A percentile compares a stretch with the other conserved stretches of the same genome.
phyloP scores from a whole-genome alignment of 1,284 basidiomycete species.

The Irpex sp. region DNA sequence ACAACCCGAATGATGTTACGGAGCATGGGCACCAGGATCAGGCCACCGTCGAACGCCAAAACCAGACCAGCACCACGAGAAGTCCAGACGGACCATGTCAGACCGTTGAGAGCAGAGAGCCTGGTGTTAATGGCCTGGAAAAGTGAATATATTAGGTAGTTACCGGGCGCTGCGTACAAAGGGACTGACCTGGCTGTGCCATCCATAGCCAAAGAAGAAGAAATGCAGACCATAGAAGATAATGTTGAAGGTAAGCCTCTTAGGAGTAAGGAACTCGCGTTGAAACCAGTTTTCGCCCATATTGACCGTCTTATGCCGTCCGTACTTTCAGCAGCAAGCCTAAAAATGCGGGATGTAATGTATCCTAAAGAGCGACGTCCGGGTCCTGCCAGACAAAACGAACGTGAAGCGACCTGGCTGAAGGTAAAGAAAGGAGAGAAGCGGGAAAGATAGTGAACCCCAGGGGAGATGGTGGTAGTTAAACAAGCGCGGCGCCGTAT shows the following conservation, averaged over 20 bases:
- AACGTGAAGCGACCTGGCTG: slow-evolving; percentile 23
- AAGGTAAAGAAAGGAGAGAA: slow-evolving; percentile 21
- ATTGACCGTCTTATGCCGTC: slow-evolving; percentile 16
- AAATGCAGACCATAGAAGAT: slow-evolving; percentile 76
- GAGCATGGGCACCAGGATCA: slow-evolving; percentile 83
- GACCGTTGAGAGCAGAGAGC: slow-evolving; percentile 70
- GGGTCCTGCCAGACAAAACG: slow-evolving; percentile 50
- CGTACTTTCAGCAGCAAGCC: slow-evolving; percentile 12
- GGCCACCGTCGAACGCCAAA: slow-evolving; percentile 77
- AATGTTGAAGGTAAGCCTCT: slow-evolving; percentile 69
- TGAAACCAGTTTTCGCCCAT: slow-evolving; percentile 72
- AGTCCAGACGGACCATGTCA: slow-evolving; percentile 80
- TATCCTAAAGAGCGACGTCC: slow-evolving; percentile 32
- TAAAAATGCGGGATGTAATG: slow-evolving; percentile 17
- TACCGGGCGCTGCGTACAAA: neutral
- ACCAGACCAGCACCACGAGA: slow-evolving; percentile 86
- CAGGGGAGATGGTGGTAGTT: slow-evolving; percentile 15
- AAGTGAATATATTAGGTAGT: slow-evolving; percentile 1
- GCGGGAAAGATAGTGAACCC: slow-evolving; percentile 15
- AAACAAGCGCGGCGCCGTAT: slow-evolving; percentile 13
- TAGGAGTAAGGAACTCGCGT: slow-evolving; percentile 59
- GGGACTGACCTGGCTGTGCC: slow-evolving; percentile 66
- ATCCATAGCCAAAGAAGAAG: slow-evolving; percentile 72
- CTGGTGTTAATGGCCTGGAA: slow-evolving; percentile 56
- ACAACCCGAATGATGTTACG: slow-evolving; percentile 80